Evolutionary conservation across 2,329 filamentous ascomycete species (phyloP).

Genomic region (Fusarium virguliforme): DNA sequence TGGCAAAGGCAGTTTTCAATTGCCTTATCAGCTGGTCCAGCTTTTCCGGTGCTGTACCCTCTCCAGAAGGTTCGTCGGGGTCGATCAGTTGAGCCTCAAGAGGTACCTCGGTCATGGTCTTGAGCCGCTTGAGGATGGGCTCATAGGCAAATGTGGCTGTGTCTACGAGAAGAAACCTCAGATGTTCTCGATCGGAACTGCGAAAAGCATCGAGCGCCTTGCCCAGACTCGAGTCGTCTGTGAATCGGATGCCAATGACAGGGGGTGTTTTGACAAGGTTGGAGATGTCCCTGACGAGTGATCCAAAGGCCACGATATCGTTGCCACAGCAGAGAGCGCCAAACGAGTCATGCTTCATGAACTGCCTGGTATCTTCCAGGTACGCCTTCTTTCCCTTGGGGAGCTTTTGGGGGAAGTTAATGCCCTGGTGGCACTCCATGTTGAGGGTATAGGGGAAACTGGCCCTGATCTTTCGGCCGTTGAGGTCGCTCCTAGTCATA

Average conservation of each 20-base stretch:
- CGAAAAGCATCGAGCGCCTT: slow-evolving; percentile 65
- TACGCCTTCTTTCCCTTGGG: slow-evolving; percentile 58
- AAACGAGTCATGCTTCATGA: slow-evolving; percentile 74
- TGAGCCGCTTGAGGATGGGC: slow-evolving; percentile 74
- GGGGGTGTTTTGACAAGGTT: slow-evolving; percentile 63
- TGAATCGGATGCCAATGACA: slow-evolving; percentile 67
- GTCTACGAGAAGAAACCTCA: slow-evolving; percentile 72
- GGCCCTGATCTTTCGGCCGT: slow-evolving; percentile 29
- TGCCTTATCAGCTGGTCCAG: slow-evolving; percentile 15
- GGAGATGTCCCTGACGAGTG: slow-evolving; percentile 67
- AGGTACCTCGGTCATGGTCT: slow-evolving; percentile 70
- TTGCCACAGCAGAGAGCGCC: slow-evolving; percentile 71
- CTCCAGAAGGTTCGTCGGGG: slow-evolving; percentile 22
- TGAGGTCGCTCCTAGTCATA: slow-evolving; percentile 41
- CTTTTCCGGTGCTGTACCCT: slow-evolving; percentile 22
- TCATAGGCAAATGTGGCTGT: slow-evolving; percentile 80
- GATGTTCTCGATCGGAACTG: slow-evolving; percentile 16
- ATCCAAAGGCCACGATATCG: slow-evolving; percentile 73
- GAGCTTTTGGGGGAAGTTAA: slow-evolving; percentile 61
- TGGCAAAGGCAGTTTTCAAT: neutral
- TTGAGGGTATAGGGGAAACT: slow-evolving; percentile 57
- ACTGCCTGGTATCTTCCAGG: slow-evolving; percentile 63
- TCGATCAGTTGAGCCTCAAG: slow-evolving; percentile 69
- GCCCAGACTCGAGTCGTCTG: slow-evolving; percentile 61
- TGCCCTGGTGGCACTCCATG: slow-evolving; percentile 60